Conservation (phyloP, 2,329 filamentous ascomycete species). For the Capronia americana region DNA sequence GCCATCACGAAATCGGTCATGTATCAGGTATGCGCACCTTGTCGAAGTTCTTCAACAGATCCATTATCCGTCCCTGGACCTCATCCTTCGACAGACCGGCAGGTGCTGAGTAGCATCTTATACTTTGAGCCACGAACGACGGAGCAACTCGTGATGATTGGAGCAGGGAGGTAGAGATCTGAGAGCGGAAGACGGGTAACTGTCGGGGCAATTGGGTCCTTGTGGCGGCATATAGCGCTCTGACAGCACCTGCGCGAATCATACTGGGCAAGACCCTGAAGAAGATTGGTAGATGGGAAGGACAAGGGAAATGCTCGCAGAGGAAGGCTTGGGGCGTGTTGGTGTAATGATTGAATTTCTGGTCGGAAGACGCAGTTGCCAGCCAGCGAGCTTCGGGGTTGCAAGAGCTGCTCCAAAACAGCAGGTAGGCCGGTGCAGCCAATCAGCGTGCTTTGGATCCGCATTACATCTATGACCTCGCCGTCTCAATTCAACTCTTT, state of each 20-base stretch:
- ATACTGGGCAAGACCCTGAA: slow-evolving; percentile 60
- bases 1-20: slow-evolving; percentile 13
- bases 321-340: slow-evolving; percentile 29
- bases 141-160: slow-evolving; percentile 66
- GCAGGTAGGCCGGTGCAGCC: slow-evolving; percentile 10
- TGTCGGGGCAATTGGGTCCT: slow-evolving; percentile 58
- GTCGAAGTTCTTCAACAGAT: slow-evolving; percentile 93
- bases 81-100: slow-evolving; percentile 79
- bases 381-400: slow-evolving; percentile 37
- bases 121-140: slow-evolving; percentile 69
- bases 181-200: slow-evolving; percentile 63
- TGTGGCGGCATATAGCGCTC: slow-evolving; percentile 68
- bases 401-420: slow-evolving; percentile 17
- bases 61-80: slow-evolving; percentile 89
- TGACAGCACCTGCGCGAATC: slow-evolving; percentile 88
- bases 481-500: slow-evolving; percentile 8
- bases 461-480: slow-evolving; percentile 18
- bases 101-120: slow-evolving; percentile 85
- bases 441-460: slow-evolving; percentile 20
- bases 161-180: slow-evolving; percentile 65
- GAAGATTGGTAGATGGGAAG: slow-evolving; percentile 15
- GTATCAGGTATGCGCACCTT: slow-evolving; percentile 68
- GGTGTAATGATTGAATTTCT: slow-evolving; percentile 34
- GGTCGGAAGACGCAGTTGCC: slow-evolving; percentile 27
- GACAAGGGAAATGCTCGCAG: neutral